Evolutionary conservation across 2,329 filamentous ascomycete genomes (phyloP), one percentile per base, ranked within the genome.

Genomic region (Fonsecaea monophora): DNA sequence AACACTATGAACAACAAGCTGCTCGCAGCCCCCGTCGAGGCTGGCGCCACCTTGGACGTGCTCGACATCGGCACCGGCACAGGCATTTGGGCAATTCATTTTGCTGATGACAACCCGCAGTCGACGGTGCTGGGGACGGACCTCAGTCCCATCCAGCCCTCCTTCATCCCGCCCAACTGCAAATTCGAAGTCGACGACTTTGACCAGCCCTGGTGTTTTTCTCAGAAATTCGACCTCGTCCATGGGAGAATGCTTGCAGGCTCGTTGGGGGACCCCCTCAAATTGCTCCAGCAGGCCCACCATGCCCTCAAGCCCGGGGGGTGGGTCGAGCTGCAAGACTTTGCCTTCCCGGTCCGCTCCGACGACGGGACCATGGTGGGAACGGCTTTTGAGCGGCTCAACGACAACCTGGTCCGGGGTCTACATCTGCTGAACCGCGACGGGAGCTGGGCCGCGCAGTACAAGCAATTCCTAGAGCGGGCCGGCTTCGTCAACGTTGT

Each of bases 141-240:
- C 58, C 58, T 75, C 13, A 71, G 68, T 32, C 67, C 73, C 3
- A 75, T 72, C 40, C 73, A 75, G 48, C 73, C 71, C 8, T 48
- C 55, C 35, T 73, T 84, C 59, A 74, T 87, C 6, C 85, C 85
- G 3, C 82, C 85, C 3, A 87, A 87, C 68, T 80, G 86, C 30
- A 78, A 79, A 25, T 87, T 86, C 69, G 77, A 85, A 72, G 79
- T 88, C 10, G 86, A 88, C 66, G 86, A 88, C 68, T 80, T 84
- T 18, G 86, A 88, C 74, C 81, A 81, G 63, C 79, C 81, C 2
- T 89, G 86, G 86, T 74, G 86, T 18, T 82, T 86, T 67, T 70
- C 74, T 2, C 82, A 86, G 65, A 80, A 84, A 60, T 89, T 87
- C 63, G 86, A 89, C 74, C 87, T 87, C 65, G 82, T 89, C 53